Evolutionary conservation across 441 rosid species (phyloP).

Genomic region (Hura crepitans): DNA sequence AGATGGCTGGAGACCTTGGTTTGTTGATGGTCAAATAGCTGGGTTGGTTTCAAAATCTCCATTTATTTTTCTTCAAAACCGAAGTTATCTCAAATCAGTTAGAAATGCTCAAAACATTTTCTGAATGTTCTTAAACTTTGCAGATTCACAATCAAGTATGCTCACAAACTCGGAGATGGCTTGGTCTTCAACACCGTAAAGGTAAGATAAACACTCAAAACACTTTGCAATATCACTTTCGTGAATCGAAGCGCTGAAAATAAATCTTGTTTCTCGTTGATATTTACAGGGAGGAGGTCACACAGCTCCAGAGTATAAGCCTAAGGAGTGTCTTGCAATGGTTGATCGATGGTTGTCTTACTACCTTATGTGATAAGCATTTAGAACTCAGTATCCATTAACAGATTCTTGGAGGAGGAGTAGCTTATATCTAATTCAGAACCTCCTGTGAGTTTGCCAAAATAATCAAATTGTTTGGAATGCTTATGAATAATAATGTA

Average conservation of each 20-base stretch:
- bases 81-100: background rate
- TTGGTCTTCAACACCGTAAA: conserved; percentile 32
- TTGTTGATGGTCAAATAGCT: conserved; percentile 32
- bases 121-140: background rate
- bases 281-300: conserved; percentile 10
- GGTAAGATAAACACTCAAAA: conserved; percentile 17
- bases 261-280: background rate
- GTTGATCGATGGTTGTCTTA: conserved; percentile 15
- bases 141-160: conserved; percentile 29
- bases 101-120: background rate
- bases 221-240: background rate
- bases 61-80: background rate
- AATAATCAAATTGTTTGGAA: background rate
- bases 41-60: conserved; percentile 22
- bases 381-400: background rate
- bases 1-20: conserved; percentile 33
- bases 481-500: background rate
- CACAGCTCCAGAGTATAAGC: conserved; percentile 16
- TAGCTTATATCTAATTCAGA: background rate
- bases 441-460: background rate
- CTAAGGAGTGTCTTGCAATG: conserved; percentile 9
- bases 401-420: background rate
- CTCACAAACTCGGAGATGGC: conserved; percentile 22
- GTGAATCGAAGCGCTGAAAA: background rate
- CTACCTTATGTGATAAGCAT: background rate